phyloP scores from a whole-genome alignment of 768 basidiomycete genomes.

The Symmetrospora coprosmae region DNA sequence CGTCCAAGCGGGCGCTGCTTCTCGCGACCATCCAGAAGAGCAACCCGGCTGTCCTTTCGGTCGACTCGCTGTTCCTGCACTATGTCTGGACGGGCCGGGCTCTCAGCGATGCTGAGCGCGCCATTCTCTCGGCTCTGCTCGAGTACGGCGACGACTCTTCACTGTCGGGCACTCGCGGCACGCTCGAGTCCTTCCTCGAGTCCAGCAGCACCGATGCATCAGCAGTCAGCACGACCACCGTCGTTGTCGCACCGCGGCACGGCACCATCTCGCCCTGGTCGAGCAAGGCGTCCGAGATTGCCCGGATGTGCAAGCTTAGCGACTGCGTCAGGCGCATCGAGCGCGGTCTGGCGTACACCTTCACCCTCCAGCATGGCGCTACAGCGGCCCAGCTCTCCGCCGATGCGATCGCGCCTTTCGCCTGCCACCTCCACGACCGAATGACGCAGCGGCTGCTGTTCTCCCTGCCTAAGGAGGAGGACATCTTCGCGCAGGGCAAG shows the following conservation, averaged over 20 bases:
- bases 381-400: constrained; percentile 45
- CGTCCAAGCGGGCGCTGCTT: constrained; percentile 54
- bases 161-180: constrained; percentile 40
- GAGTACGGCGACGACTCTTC: constrained; percentile 67
- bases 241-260: constrained; percentile 65
- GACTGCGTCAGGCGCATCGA: constrained; percentile 64
- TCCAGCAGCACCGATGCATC: constrained; percentile 20
- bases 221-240: constrained; percentile 34
- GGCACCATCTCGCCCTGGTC: constrained; percentile 98
- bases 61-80: constrained; percentile 78
- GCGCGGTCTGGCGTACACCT: constrained; percentile 58
- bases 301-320: constrained; percentile 67
- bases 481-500: constrained; percentile 44
- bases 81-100: constrained; percentile 50
- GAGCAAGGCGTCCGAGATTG: constrained; percentile 94
- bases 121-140: constrained; percentile 56
- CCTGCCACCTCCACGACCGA: constrained; percentile 72
- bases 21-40: constrained; percentile 48
- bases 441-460: constrained; percentile 79
- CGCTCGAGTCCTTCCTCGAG: constrained; percentile 35
- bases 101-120: constrained; percentile 41
- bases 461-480: constrained; percentile 46
- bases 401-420: constrained; percentile 45
- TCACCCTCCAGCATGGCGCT: constrained; percentile 43
- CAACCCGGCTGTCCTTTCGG: constrained; percentile 46